phyloP scores from a whole-genome alignment of 192 early-diverging fungal genomes.

The Coemansia interrupta region DNA sequence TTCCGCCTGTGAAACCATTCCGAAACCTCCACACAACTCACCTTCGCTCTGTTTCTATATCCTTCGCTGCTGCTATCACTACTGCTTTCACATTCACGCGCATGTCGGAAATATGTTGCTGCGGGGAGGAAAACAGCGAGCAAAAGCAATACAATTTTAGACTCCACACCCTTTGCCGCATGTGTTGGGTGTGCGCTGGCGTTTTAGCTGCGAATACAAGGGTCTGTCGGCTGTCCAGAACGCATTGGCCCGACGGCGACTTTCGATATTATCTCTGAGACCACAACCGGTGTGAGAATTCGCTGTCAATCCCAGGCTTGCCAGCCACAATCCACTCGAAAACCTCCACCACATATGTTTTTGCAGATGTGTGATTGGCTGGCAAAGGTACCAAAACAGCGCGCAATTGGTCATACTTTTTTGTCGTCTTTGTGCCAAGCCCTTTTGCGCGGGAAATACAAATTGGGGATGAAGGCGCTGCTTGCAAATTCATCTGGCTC shows the following conservation, averaged over 20 bases:
- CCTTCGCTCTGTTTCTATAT: not conserved
- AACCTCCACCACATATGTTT: conserved; percentile 36
- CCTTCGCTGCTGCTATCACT: not conserved
- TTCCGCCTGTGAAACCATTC: not conserved
- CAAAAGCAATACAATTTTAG: not conserved
- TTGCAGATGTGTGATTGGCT: conserved; percentile 8
- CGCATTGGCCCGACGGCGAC: conserved; percentile 4
- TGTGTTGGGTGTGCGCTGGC: conserved; percentile 3
- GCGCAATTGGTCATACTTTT: not conserved
- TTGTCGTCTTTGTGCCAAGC: conserved; percentile 3
- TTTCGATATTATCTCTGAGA: not conserved
- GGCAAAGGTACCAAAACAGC: not conserved
- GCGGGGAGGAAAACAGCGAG: not conserved
- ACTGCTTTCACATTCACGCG: conserved; percentile 5
- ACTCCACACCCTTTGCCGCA: not conserved
- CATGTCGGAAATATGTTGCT: not conserved
- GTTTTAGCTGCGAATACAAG: not conserved
- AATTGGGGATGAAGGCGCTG: too few species aligned
- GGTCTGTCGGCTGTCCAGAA: not conserved
- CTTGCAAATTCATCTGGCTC: too few species aligned
- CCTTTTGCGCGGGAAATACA: too few species aligned
- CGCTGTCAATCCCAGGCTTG: not conserved
- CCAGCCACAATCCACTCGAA: conserved; percentile 17
- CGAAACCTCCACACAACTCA: not conserved
- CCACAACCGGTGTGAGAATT: not conserved